These are phyloP conservation scores for Gastrodia elata DNA, from an alignment of 106 monocot species.

Conservation along the genomic window DNA sequence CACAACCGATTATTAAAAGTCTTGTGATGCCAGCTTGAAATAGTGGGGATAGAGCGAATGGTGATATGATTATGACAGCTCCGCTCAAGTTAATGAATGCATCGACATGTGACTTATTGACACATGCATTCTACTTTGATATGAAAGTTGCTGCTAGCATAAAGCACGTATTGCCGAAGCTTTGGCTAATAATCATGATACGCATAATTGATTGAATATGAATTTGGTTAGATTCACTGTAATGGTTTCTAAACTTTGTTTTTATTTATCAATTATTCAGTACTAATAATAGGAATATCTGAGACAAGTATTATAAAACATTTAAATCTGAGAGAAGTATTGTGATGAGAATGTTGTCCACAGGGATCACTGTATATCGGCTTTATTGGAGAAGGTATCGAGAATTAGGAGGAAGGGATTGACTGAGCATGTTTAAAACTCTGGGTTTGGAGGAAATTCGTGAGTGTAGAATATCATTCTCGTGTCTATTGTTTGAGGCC, in stretches of 20 bases:
- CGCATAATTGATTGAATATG: background rate
- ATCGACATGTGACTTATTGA: background rate
- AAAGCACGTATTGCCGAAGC: background rate
- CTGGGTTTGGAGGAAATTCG: no score
- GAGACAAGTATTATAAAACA: no score
- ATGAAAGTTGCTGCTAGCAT: background rate
- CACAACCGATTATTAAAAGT: background rate
- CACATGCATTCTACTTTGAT: background rate
- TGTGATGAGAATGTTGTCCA: no score
- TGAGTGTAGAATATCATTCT: no score
- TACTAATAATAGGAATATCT: no score
- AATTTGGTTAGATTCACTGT: background rate
- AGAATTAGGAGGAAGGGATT: no score
- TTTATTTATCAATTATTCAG: no score
- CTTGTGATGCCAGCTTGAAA: background rate
- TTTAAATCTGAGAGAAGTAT: no score
- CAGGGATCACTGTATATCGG: no score
- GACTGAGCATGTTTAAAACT: no score
- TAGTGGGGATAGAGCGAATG: background rate
- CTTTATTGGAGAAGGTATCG: no score
- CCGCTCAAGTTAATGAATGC: background rate
- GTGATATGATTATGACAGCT: background rate
- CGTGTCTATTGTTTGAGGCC: no score
- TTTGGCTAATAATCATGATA: background rate
- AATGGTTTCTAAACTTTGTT: background rate